Base-by-base conservation (phyloP, 2,329 filamentous ascomycete genomes). In the Fusarium denticulatum region DNA sequence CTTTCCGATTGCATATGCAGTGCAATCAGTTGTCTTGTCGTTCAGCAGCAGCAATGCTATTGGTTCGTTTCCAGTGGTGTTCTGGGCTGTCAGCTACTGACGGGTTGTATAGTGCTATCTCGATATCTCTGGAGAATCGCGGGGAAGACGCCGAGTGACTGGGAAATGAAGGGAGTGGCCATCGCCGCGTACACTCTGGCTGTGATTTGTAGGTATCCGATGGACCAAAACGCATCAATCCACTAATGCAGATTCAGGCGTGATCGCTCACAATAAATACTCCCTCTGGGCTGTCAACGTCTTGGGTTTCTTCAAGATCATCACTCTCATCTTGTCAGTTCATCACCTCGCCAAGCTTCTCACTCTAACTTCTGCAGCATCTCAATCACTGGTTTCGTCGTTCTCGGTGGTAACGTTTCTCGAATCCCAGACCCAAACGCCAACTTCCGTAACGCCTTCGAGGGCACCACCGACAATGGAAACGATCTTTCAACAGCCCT, bases 41-140 rank as follows among this genome's bases (percentile, higher is more conserved):
- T 93, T 93, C 70, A 89, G 88, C 71, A 91, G 89, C 72, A 88
- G 89, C 47, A 93, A 93, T 77, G 86, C 90, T 1, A 88, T 93
- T 45, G 77, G 75, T 76, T 5, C 1, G 64, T 58, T 7, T 0
- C 5, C 1, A 3, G 2, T 5, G 7, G 12, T 8, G 1, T 2
- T 1, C 1, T 6, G 3, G 5, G 10, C 2, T 7, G 3, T 6
- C 7, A 3, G 16, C 1, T 4, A 30, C 60, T 70, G 1, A 73
- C 59, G 4, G 0, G 5, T 7, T 2, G 0, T 0, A 12, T 4
- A 86, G 90, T 93, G 0, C 78, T 92, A 34, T 88, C 91, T 0
- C 83, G 88, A 40, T 93, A 93, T 72, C 78, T 93, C 0, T 93
- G 88, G 80, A 85, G 85, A 20, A 89, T 90, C 42, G 86, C 83